Base-by-base conservation (phyloP, 352 stramenopile genomes). In the Phytophthora podocarpi region DNA sequence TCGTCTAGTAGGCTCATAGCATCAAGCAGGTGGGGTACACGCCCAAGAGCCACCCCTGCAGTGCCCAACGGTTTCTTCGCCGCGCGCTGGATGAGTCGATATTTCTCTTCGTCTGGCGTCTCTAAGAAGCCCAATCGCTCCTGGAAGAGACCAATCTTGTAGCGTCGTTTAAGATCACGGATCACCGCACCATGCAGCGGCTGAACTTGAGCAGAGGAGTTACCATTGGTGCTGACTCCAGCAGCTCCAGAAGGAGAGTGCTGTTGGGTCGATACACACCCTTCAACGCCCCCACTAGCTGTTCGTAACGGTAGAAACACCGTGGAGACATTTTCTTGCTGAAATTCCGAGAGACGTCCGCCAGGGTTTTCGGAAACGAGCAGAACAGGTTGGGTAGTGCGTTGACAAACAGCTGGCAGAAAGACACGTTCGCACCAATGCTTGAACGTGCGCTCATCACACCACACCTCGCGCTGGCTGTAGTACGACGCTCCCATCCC, bases 381-480 rank as follows among this genome's bases (percentile, higher is more conserved):
- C 40, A 87, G 49, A 18, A 87, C 68, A 3, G 56, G 71, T 27
- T 66, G 74, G 24, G 71, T 69, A 13, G 76, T 88, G 20, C 65
- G 74, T 50, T 74, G 54, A 18, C 68, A 64, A 5, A 88, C 56
- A 10, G 78, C 71, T 1, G 78, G 78, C 1, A 81, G 26, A 42
- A 88, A 86, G 4, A 88, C 69, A 15, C 64, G 36, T 9, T 75
- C 23, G 28, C 77, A 82, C 78, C 78, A 88, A 32, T 83, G 70
- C 50, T 72, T 68, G 35, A 86, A 88, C 23, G 78, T 85, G 36
- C 60, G 66, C 18, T 67, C 60, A 53, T 80, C 73, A 39, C 76
- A 84, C 78, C 78, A 86, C 15, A 85, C 68, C 46, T 88, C 76
- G 31, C 74, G 59, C 20, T 85, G 76, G 21, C 70, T 75, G 30